These are phyloP conservation scores for Eragrostis tef DNA, from an alignment of 202 grass and related monocot genomes.

Conservation along the genomic window DNA sequence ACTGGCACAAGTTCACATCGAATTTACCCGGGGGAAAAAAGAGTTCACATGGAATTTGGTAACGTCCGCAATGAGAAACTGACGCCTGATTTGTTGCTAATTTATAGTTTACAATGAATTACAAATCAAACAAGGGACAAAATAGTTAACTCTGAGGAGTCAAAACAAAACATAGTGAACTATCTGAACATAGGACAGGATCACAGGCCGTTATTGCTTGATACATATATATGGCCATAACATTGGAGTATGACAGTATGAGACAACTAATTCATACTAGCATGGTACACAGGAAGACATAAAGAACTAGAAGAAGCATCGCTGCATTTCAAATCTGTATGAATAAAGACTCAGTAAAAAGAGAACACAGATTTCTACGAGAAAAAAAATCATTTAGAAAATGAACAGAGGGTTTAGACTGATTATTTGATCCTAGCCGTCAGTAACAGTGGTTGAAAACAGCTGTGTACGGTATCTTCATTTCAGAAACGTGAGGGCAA, in stretches of 20 bases:
- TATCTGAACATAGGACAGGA: no score
- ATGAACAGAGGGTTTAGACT: neutral
- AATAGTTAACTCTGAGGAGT: no score
- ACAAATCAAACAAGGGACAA: constrained; percentile 8
- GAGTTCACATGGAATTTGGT: neutral
- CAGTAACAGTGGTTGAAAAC: no score
- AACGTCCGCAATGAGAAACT: neutral
- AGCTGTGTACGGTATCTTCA: no score
- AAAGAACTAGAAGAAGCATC: neutral
- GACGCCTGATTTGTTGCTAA: neutral
- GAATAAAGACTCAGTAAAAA: neutral
- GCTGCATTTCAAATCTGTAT: neutral
- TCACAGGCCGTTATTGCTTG: neutral
- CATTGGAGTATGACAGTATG: neutral
- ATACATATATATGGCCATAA: constrained; percentile 9
- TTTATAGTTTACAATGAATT: neutral
- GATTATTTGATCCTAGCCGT: no score
- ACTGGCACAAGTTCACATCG: neutral
- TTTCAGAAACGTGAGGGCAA: no score
- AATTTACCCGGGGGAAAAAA: no score
- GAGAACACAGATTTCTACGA: neutral
- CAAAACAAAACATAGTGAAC: no score
- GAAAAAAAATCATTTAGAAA: neutral
- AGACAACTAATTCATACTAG: neutral
- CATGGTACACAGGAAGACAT: neutral